A percentile compares a stretch with the other conserved stretches of the same genome.
Conservation (phyloP, 176 grass and related monocot species). For the Pharus latifolius region DNA sequence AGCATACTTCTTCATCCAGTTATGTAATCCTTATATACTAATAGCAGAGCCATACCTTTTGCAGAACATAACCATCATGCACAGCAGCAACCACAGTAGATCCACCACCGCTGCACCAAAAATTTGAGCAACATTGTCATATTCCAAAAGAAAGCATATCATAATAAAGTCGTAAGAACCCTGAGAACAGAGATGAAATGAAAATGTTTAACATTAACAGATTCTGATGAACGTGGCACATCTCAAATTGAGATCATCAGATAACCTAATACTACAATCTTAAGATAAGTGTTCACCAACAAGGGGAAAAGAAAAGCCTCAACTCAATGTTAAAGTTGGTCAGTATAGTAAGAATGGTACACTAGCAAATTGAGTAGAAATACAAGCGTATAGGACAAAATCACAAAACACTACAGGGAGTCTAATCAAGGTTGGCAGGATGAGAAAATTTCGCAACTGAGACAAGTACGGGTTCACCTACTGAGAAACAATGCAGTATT, state of each 20-base stretch:
- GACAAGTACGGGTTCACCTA: not conserved
- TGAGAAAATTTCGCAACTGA: not conserved
- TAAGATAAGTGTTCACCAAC: not conserved
- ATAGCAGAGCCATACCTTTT: constrained; percentile 54
- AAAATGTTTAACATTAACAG: not conserved
- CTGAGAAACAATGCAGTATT: not conserved
- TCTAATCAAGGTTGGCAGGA: not conserved
- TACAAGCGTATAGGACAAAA: not conserved
- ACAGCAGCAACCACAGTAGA: constrained; percentile 91
- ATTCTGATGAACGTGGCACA: not conserved
- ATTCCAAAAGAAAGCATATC: constrained; percentile 5
- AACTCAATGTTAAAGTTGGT: not conserved
- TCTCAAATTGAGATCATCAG: not conserved
- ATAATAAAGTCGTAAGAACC: not conserved
- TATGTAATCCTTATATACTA: not conserved
- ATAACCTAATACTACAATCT: not conserved
- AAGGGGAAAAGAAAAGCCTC: not conserved
- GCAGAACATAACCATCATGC: constrained; percentile 92
- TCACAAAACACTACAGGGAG: not conserved
- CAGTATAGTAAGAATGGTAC: not conserved
- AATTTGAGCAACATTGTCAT: constrained; percentile 8
- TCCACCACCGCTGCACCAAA: constrained; percentile 81
- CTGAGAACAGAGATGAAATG: not conserved
- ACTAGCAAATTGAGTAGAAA: not conserved
- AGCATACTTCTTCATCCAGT: not conserved